A percentile compares a stretch with the other conserved stretches of the same genome.
These are phyloP conservation scores for Dothideomycetes sp. DNA, from an alignment of 2,329 filamentous ascomycete species.

Conservation along the genomic window DNA sequence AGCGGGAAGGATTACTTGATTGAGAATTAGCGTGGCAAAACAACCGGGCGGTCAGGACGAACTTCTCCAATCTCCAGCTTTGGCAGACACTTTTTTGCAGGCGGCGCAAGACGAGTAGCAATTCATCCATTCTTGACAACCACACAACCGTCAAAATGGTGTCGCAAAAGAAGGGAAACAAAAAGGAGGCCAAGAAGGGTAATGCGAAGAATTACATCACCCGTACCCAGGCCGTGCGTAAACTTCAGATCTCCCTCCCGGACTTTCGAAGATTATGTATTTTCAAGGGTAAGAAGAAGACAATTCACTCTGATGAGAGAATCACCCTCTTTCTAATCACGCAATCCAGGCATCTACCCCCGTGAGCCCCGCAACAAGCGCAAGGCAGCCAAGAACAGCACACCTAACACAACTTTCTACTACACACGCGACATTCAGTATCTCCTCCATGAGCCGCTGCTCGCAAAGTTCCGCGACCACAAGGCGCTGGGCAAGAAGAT, in stretches of 20 bases:
- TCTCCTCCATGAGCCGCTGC: conserved; percentile 86
- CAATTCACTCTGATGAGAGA: too few species aligned
- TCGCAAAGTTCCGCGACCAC: conserved; percentile 92
- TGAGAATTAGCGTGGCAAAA: background rate
- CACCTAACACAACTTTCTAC: conserved; percentile 83
- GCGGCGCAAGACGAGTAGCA: background rate
- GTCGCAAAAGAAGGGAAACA: background rate
- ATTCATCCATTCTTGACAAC: background rate
- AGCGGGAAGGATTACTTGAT: background rate
- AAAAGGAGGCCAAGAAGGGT: conserved; percentile 49
- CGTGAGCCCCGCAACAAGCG: conserved; percentile 94
- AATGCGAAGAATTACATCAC: conserved; percentile 98
- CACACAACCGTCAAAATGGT: conserved; percentile 1
- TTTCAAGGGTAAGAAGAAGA: conserved; percentile 93
- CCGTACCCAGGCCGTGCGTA: conserved; percentile 90
- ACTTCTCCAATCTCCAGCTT: background rate
- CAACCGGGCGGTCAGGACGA: background rate
- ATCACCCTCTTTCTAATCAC: too few species aligned
- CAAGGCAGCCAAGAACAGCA: conserved; percentile 87
- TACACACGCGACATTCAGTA: conserved; percentile 96
- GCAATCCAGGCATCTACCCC: conserved; percentile 69
- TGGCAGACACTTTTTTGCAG: conserved; percentile 5
- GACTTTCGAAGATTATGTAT: conserved; percentile 98
- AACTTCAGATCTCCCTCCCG: conserved; percentile 91
- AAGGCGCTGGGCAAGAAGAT: conserved; percentile 98